Base-by-base conservation (phyloP, 1,139 yeast genomes). In the Citeromyces hawaiiensis region DNA sequence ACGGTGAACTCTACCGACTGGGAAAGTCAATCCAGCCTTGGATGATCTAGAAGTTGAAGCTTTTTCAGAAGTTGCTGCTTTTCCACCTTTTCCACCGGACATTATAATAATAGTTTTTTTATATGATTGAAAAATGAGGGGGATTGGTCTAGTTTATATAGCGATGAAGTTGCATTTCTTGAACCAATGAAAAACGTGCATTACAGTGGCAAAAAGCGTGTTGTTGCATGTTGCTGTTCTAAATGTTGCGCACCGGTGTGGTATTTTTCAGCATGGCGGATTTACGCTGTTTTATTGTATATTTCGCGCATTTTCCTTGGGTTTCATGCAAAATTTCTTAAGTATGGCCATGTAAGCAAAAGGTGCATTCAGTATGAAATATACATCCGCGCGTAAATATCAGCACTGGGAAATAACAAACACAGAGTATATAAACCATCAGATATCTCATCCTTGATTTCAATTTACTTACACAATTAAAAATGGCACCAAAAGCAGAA, bases 1-100 rank as follows among this genome's bases (percentile, higher is more conserved):
- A 74, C 96, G 81, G 76, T 88, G 97, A 53, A 88, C 93, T 81
- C 97, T 91, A 68, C 97, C 97, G 55, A 91, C 97, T 70, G 97
- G 97, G 94, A 91, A 88, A 56, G 95, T 85, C 64, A 88, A 79
- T 66, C 96, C 97, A 62, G 97, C 97, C 74, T 86, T 88, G 48
- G 96, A 81, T 54, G 97, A 88, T 78, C 97, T 87, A 44, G 96
- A 83, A 68, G 93, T 91, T 58, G 96, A 82, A 56, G 93, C 87
- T 70, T 88, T 88, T 63, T 87, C 88, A 53, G 83, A 63, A 53
- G 94, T 70, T 58, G 94, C 93, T 62, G 96, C 94, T 72, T 87
- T 87, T 59, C 88, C 88, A 67, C 96, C 96, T 81, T 88, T 88
- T 67, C 96, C 96, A 66, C 96, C 96, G 64, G 96, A 83, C 96